Percentiles rank a stretch among this genome's conserved stretches.
phyloP scores from a whole-genome alignment of 805 yeast species.

The Saccharomycopsis malanga region DNA sequence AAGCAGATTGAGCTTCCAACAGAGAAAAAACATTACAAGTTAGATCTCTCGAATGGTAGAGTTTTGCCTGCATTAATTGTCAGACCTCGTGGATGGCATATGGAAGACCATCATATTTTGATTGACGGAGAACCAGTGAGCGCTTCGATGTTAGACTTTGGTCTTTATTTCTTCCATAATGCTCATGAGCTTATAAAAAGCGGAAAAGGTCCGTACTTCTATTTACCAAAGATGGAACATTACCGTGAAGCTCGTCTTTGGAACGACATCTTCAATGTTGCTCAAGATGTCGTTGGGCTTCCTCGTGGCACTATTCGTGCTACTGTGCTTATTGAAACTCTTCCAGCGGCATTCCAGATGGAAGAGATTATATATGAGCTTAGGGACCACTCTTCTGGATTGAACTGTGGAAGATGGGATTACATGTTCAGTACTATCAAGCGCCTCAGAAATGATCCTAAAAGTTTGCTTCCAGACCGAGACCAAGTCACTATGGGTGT shows the following conservation, averaged over 20 bases:
- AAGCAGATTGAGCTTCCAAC: conserved; percentile 49
- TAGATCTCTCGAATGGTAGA: conserved; percentile 36
- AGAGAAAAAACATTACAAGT: conserved; percentile 39
- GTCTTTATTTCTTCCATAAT: conserved; percentile 69
- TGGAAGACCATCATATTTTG: conserved; percentile 63
- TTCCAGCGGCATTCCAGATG: conserved; percentile 83
- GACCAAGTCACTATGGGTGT: conserved; percentile 73
- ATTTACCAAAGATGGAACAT: conserved; percentile 82
- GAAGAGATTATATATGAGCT: conserved; percentile 75
- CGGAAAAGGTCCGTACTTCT: conserved; percentile 77
- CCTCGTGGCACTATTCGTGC: conserved; percentile 77
- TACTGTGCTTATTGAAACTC: conserved; percentile 73
- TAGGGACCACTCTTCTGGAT: conserved; percentile 70
- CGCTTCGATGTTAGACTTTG: conserved; percentile 76
- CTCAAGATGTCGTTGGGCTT: conserved; percentile 64
- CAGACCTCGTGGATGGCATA: conserved; percentile 87
- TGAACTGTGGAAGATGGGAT: conserved; percentile 89
- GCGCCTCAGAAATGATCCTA: conserved; percentile 60
- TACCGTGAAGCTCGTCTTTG: conserved; percentile 76
- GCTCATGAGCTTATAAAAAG: conserved; percentile 52
- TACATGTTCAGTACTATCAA: conserved; percentile 78
- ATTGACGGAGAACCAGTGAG: conserved; percentile 72
- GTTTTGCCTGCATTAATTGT: conserved; percentile 73
- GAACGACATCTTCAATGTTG: conserved; percentile 71
- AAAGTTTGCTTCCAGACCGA: conserved; percentile 70